Evolutionary conservation across 2,329 filamentous ascomycete genomes (phyloP).

Genomic region (Paecilomyces fulvus): DNA sequence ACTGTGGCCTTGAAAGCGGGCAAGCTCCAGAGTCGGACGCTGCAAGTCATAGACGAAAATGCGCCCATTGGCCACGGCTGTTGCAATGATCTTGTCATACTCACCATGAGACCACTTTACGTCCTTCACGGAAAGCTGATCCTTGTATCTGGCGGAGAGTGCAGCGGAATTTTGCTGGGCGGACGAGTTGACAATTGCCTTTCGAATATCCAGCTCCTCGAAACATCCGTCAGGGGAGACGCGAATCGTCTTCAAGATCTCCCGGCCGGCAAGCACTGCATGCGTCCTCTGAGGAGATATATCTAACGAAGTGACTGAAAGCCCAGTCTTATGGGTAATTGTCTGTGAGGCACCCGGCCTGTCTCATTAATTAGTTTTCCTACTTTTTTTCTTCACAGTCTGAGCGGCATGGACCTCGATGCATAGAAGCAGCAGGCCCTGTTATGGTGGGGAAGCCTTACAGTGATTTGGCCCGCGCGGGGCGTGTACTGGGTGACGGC

Average conservation of each 20-base stretch:
- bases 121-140: conserved; percentile 55
- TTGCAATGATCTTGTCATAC: conserved; percentile 53
- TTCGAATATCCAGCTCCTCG: conserved; percentile 56
- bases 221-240: conserved; percentile 49
- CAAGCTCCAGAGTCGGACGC: conserved; percentile 51
- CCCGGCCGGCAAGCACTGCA: conserved; percentile 56
- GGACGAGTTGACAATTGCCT: conserved; percentile 50
- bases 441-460: conserved; percentile 17
- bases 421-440: conserved; percentile 1
- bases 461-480: conserved; percentile 32
- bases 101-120: conserved; percentile 60
- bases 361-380: conserved; percentile 11
- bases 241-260: conserved; percentile 58
- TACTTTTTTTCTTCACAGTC: neutral
- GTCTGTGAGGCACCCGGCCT: conserved; percentile 45
- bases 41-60: conserved; percentile 59
- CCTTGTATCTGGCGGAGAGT: conserved; percentile 44
- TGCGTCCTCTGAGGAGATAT: conserved; percentile 56
- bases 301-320: conserved; percentile 55
- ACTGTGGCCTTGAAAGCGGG: conserved; percentile 55
- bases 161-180: conserved; percentile 39
- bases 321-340: conserved; percentile 54
- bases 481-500: conserved; percentile 18
- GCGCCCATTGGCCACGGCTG: conserved; percentile 56
- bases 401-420: neutral